Evolutionary conservation across 2,329 filamentous ascomycete genomes (phyloP).

Genomic region (Diplocarpon mali): DNA sequence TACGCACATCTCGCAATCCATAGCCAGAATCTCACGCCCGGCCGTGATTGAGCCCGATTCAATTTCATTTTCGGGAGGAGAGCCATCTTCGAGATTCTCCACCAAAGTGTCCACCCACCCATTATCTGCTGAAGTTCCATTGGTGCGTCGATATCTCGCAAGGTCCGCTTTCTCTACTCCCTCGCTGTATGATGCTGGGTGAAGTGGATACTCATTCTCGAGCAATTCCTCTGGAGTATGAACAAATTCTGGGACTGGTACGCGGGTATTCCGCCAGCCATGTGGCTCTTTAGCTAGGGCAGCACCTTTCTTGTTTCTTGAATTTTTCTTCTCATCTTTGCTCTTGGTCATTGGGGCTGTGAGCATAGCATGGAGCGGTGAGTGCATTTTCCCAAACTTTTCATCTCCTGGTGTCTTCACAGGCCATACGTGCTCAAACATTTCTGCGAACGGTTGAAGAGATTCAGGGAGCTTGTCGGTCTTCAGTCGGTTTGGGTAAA

Average conservation of each 20-base stretch:
- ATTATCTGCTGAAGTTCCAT: slow-evolving; percentile 37
- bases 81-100: slow-evolving; percentile 51
- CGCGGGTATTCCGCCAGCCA: slow-evolving; percentile 63
- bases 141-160: slow-evolving; percentile 39
- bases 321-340: slow-evolving; percentile 49
- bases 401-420: slow-evolving; percentile 80
- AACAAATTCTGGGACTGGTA: slow-evolving; percentile 71
- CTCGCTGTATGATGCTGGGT: slow-evolving; percentile 61
- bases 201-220: slow-evolving; percentile 75
- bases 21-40: slow-evolving; percentile 65
- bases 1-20: slow-evolving; percentile 98
- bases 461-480: slow-evolving; percentile 40
- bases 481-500: slow-evolving; percentile 44
- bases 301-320: slow-evolving; percentile 34
- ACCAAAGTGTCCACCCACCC: slow-evolving; percentile 82
- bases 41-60: slow-evolving; percentile 74
- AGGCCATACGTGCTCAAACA: slow-evolving; percentile 85
- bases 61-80: slow-evolving; percentile 57
- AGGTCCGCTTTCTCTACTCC: slow-evolving; percentile 43
- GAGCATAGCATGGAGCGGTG: slow-evolving; percentile 76
- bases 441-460: slow-evolving; percentile 59
- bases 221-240: slow-evolving; percentile 61
- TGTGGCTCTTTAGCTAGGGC: slow-evolving; percentile 52
- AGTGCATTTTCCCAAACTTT: slow-evolving; percentile 69
- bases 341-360: slow-evolving; percentile 59